Evolutionary conservation across 1,284 basidiomycete species (phyloP).

Genomic region (Pisolithus thermaeus): DNA sequence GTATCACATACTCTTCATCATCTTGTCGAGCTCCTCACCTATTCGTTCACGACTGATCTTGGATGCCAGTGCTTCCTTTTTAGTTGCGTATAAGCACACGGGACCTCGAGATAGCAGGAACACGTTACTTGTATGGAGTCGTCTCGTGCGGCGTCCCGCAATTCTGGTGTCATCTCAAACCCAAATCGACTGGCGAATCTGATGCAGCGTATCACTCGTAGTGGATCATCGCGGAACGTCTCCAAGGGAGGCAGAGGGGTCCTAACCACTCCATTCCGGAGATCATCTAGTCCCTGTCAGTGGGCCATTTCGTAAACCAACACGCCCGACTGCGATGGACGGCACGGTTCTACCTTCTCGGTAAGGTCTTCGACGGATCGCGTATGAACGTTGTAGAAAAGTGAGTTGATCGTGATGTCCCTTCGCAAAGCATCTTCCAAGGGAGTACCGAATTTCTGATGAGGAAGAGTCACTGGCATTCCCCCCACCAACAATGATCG

Average conservation of each 20-base stretch:
- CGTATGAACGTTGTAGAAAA: constrained; percentile 96
- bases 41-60: constrained; percentile 91
- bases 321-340: neutral
- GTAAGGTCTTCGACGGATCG: constrained; percentile 89
- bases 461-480: neutral
- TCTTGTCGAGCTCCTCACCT: constrained; percentile 86
- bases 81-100: constrained; percentile 3
- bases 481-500: neutral
- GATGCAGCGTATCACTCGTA: constrained; percentile 87
- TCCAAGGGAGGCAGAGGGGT: constrained; percentile 85
- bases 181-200: constrained; percentile 90
- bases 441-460: constrained; percentile 87
- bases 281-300: constrained; percentile 74
- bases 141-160: constrained; percentile 63
- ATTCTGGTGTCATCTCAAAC: constrained; percentile 73
- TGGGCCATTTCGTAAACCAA: constrained; percentile 2
- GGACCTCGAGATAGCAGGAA: neutral
- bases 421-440: constrained; percentile 86
- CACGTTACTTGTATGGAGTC: constrained; percentile 61
- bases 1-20: constrained; percentile 66
- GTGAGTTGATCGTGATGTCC: constrained; percentile 93
- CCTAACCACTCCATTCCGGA: constrained; percentile 76
- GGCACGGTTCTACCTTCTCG: constrained; percentile 49
- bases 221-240: constrained; percentile 93
- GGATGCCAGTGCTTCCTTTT: constrained; percentile 61